Base-by-base conservation (phyloP, 768 basidiomycete species). In the Tricholomella constricta region DNA sequence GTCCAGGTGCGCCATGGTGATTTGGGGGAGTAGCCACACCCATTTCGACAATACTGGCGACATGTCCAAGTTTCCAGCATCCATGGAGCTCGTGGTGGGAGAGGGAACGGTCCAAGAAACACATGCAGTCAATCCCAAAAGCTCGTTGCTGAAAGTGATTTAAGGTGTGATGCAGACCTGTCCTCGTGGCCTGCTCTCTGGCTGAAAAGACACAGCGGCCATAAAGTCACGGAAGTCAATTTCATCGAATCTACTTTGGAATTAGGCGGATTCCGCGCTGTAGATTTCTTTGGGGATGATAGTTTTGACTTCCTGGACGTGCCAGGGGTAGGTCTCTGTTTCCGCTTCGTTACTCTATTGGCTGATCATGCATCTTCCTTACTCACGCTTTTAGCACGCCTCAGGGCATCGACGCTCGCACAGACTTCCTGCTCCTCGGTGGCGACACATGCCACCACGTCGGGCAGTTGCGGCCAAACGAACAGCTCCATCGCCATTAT, bases 31-130 rank as follows among this genome's bases (percentile, higher is more conserved):
- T 19, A 50, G 48, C 32, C 48, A 50, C 29, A 19, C 40, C 6
- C 48, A 50, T 42, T 40, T 50, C 31, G 48, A 50, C 31, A 38
- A 50, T 40, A 42, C 19, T 11, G 48, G 48, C 9, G 48, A 50
- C 15, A 50, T 50, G 48, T n/a, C 48, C 11, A 50, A 42, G 40
- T 50, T 41, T 41, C 48, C 37, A 27, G 36, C 26, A 12, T 32
- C 26, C 6, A 50, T 25, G 10, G 26, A 50, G 40, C 48, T 50
- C 11, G 25, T 41, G 11, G 22, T 50, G 23, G 48, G 48, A 31
- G 25, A 50, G 17, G 40, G 40, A 2, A 50, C 38, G 9, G 26
- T 41, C 12, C 19, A 6, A 42, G 25, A 42, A 8, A 17, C 29
- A 2, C 42, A 41, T 37, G 27, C 48, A 29, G 26, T 15, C 7